Evolutionary conservation across 179 eudicot genomes (phyloP), one percentile per base, ranked within the genome.

Genomic region (Camellia oleifera): DNA sequence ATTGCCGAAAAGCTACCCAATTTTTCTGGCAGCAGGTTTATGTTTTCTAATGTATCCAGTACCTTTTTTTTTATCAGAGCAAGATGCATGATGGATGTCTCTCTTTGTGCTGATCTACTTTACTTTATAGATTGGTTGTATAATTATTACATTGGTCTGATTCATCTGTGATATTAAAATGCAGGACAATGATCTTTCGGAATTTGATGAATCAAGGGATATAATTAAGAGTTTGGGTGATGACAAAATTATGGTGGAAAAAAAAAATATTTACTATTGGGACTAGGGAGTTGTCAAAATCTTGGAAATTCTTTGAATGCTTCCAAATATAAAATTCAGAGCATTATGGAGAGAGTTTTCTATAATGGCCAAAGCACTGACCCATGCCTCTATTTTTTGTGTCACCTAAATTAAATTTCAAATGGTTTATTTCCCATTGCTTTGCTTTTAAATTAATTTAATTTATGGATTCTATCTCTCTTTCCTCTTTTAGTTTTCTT

Each of bases 151-250:
- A 23, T 23, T 23, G 26, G 26, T 54, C 69, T 74, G 48, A 66
- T 54, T 57, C 54, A 32, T 1, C 6, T 67, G 46, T 26, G 3
- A 14, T 44, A 50, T 10, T 48, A 46, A 81, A 81, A 44, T 82
- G 83, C 93, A 96, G 99, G 99, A 92, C 85, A 96, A 96, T 88
- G 99, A 96, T 90, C 94, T 96, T 80, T 94, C 99, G 0, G 99
- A 96, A 83, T 90, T 96, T 81, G 99, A 96, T 78, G 99, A 94
- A 87, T 92, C 99, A 67, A 90, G 98, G 83, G 98, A 94, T 82
- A 87, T 91, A 79, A 92, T 96, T 62, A 94, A 90, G 85, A 90
- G 93, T 82, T 87, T 96, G 86, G 98, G 94, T 69, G 99, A 96
- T 79, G 99, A 96, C 26, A 23, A 23, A 23, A 23, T 23, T 23